Percentiles rank a stretch among this genome's conserved stretches.
phyloP scores from a whole-genome alignment of 768 basidiomycete species.

The Amanita thiersii region DNA sequence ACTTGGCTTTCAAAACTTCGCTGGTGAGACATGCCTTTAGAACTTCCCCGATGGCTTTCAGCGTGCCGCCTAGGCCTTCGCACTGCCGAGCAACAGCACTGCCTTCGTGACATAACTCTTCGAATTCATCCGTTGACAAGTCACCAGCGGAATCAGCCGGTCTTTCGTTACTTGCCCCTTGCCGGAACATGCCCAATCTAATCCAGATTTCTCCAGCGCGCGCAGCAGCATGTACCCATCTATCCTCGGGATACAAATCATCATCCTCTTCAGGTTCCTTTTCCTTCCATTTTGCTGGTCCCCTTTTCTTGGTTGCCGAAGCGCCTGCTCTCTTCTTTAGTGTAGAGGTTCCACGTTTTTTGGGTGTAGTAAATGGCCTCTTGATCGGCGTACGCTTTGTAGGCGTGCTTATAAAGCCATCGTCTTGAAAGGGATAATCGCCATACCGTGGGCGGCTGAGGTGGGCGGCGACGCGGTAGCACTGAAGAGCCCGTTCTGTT shows the following conservation, averaged over 20 bases:
- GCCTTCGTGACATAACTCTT: conserved; percentile 23
- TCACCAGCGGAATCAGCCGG: not conserved
- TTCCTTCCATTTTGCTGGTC: not conserved
- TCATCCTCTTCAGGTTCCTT: conserved; percentile 6
- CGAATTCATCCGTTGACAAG: conserved; percentile 15
- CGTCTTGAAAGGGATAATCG: not conserved
- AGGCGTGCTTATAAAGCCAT: not conserved
- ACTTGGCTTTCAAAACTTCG: conserved; percentile 62
- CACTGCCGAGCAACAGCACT: conserved; percentile 35
- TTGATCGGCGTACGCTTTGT: not conserved
- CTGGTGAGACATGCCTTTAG: conserved; percentile 42
- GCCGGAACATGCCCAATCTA: conserved; percentile 18
- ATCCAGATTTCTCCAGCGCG: conserved; percentile 27
- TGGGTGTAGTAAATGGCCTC: no score
- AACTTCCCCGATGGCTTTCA: conserved; percentile 47
- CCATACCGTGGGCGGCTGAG: conserved; percentile 21
- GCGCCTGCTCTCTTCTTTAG: no score
- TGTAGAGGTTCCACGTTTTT: no score
- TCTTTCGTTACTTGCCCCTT: not conserved
- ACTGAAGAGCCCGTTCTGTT: conserved; percentile 42
- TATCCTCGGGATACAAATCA: conserved; percentile 22
- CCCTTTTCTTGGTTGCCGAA: not conserved
- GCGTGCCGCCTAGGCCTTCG: conserved; percentile 41
- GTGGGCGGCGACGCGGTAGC: conserved; percentile 55
- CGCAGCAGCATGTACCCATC: conserved; percentile 24